phyloP scores from a whole-genome alignment of 2,329 filamentous ascomycete genomes.

The Geosmithia morbida region DNA sequence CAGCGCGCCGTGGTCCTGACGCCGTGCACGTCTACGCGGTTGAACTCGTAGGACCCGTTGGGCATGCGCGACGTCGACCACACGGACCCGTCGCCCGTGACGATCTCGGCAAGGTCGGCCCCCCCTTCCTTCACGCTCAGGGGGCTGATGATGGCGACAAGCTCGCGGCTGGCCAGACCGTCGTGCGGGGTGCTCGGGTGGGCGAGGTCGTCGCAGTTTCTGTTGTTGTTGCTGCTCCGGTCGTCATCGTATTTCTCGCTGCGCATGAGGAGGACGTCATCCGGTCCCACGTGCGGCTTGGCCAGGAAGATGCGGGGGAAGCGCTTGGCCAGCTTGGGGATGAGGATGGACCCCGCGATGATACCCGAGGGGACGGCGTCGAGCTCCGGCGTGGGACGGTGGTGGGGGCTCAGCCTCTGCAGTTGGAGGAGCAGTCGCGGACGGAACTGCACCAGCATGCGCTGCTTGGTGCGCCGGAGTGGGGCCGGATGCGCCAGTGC shows the following conservation, averaged over 20 bases:
- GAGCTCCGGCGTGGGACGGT: conserved; percentile 45
- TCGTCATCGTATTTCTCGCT: conserved; percentile 47
- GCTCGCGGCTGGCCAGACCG: conserved; percentile 24
- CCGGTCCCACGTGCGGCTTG: conserved; percentile 47
- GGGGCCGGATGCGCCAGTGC: conserved; percentile 55
- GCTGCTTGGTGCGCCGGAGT: conserved; percentile 41
- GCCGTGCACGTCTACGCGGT: conserved; percentile 41
- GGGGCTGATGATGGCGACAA: conserved; percentile 57
- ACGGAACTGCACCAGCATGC: conserved; percentile 51
- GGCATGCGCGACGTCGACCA: conserved; percentile 39
- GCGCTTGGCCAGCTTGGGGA: conserved; percentile 42
- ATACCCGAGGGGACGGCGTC: conserved; percentile 61
- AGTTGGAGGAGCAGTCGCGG: conserved; percentile 59
- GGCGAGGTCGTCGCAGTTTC: conserved; percentile 10
- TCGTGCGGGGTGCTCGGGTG: background rate
- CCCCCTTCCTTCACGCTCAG: conserved; percentile 28
- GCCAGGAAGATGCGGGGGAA: conserved; percentile 51
- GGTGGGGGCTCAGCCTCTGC: conserved; percentile 44
- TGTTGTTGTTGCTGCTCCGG: background rate
- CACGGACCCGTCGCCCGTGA: conserved; percentile 46
- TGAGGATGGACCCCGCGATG: conserved; percentile 38
- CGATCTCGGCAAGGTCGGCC: conserved; percentile 44
- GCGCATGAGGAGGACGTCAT: conserved; percentile 57
- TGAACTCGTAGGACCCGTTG: conserved; percentile 53
- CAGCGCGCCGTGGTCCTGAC: conserved; percentile 49